Base-by-base conservation (phyloP, 2,329 filamentous ascomycete species). In the Aspergillus neotritici region DNA sequence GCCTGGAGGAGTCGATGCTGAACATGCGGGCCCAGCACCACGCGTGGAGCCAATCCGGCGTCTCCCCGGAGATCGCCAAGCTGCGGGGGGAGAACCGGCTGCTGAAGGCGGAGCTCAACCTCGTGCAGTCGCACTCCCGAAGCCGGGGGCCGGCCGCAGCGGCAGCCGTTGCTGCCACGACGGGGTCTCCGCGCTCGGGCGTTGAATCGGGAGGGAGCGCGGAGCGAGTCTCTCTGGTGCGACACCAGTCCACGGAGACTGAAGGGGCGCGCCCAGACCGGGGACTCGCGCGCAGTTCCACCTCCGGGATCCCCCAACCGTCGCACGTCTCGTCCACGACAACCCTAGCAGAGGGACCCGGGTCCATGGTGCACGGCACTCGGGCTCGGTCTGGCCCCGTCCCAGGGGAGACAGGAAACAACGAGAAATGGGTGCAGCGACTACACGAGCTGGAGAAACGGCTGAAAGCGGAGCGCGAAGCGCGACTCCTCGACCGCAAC, bases 401-500 rank as follows among this genome's bases (percentile, higher is more conserved):
- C 14, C 40, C 48, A 28, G 56, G 49, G 50, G 61, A 68, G n/a
- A 51, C 51, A 8, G 57, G 73, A 31, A 84, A 91, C 54, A 83
- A 86, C 31, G 60, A 64, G 52, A 80, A 85, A 53, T 95, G 88
- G 87, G 82, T 94, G 51, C 79, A 94, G 50, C 74, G 93, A 5
- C 74, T 97, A 29, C 82, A 87, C 44, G 90, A 97, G 61, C 72
- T 97, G 54, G 93, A 98, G 72, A 78, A 84, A 52, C 81, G 94
- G 55, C 74, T 98, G 13, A 94, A 95, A 65, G 83, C 86, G 35
- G 93, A 98, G 69, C 74, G 93, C 11, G 93, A 97, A 66, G 89
- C 83, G 1, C 74, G 93, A 34, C 73, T 94, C 41, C 73, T 94
- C 45, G 93, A 98, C 67, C 80, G 93, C 3, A 84, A 79, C 37